These are phyloP conservation scores for Jacaranda mimosifolia DNA, from an alignment of 257 asterid genomes.

Conservation along the genomic window DNA sequence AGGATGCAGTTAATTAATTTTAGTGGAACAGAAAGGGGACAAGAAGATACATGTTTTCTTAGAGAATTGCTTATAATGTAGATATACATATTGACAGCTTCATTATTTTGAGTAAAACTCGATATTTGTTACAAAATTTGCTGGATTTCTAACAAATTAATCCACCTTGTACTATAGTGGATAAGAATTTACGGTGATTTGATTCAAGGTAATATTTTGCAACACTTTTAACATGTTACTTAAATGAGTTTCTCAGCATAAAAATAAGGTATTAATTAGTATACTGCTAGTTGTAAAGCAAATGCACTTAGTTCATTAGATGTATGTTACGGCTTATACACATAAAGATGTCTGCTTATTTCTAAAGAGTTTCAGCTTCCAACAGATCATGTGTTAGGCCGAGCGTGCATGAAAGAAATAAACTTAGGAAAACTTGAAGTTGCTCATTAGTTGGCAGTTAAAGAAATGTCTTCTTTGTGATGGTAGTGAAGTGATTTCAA, in stretches of 20 bases:
- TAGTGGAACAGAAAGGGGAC: no score
- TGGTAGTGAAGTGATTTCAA: slow-evolving; percentile 29
- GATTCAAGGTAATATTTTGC: background rate
- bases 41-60: no score
- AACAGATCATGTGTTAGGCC: slow-evolving; percentile 45
- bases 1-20: no score
- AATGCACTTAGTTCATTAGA: background rate
- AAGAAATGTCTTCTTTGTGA: slow-evolving; percentile 31
- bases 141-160: slow-evolving; percentile 1
- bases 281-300: background rate
- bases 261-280: no score
- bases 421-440: slow-evolving; percentile 44
- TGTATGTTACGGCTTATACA: background rate
- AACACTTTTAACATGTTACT: background rate
- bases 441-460: slow-evolving; percentile 46
- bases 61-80: no score
- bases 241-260: background rate
- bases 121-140: no score
- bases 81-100: no score
- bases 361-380: slow-evolving; percentile 52
- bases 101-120: no score
- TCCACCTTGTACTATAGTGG: background rate
- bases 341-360: background rate
- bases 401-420: slow-evolving; percentile 46
- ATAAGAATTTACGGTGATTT: background rate